These are phyloP conservation scores for Vigna nakashimae DNA, from an alignment of 306 rosid genomes.

Conservation along the genomic window DNA sequence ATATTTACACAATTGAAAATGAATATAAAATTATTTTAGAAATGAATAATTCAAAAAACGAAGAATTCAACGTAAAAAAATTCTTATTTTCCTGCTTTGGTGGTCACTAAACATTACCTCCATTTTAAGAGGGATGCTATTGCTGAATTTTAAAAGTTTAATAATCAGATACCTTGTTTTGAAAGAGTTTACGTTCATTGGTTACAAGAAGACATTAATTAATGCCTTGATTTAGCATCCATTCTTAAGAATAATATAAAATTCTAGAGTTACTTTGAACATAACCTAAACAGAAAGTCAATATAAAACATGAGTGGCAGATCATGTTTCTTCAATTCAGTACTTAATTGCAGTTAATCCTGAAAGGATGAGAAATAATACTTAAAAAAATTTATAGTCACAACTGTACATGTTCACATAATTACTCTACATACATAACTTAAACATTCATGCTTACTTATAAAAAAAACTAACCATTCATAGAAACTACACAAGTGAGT, in stretches of 20 bases:
- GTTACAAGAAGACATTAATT: background rate
- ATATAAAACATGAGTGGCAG: slow-evolving; percentile 9
- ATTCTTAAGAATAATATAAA: background rate
- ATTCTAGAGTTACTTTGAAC: background rate
- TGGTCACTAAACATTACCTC: background rate
- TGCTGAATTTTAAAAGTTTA: background rate
- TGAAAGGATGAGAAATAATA: background rate
- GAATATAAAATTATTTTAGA: too few species aligned
- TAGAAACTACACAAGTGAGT: too few species aligned
- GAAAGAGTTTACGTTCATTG: background rate
- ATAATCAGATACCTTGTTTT: background rate
- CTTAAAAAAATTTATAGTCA: background rate
- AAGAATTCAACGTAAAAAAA: background rate
- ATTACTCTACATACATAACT: too few species aligned
- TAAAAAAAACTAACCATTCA: too few species aligned
- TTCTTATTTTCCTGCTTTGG: background rate
- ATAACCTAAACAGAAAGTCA: slow-evolving; percentile 16
- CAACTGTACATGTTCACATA: background rate
- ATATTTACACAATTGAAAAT: background rate
- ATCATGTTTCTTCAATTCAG: slow-evolving; percentile 15
- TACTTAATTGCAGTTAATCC: slow-evolving; percentile 9
- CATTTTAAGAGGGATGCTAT: background rate
- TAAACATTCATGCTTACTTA: too few species aligned
- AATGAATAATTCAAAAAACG: too few species aligned
- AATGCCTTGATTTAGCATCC: background rate